These are phyloP conservation scores for Macrocybe gigantea DNA, from an alignment of 768 basidiomycete species.

Conservation along the genomic window DNA sequence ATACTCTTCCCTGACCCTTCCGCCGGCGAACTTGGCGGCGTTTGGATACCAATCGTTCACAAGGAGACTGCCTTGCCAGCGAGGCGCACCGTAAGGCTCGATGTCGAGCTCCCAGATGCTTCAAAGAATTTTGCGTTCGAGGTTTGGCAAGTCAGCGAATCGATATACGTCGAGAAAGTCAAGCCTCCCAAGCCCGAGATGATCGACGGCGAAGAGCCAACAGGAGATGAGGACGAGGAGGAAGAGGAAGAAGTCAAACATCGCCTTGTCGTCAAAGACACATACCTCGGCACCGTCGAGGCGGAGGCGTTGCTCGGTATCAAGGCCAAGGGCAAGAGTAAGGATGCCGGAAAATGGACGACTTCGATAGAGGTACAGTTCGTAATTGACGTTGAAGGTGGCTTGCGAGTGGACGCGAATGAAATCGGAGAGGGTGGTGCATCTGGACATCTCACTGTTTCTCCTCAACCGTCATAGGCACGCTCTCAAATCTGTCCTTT, in stretches of 20 bases:
- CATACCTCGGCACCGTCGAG: slow-evolving; percentile 38
- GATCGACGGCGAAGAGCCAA: slow-evolving; percentile 42
- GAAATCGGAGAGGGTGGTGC: slow-evolving; percentile 28
- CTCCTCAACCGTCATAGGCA: background rate
- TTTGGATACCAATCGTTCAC: slow-evolving; percentile 61
- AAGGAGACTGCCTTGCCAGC: slow-evolving; percentile 70
- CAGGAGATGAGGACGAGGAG: slow-evolving; percentile 51
- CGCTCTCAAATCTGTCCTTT: no score
- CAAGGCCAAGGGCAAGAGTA: slow-evolving; percentile 30
- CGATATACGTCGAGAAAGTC: slow-evolving; percentile 56
- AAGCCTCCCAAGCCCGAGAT: slow-evolving; percentile 38
- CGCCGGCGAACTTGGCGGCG: slow-evolving; percentile 47
- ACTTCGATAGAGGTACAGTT: slow-evolving; percentile 46
- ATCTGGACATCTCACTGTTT: slow-evolving; percentile 4
- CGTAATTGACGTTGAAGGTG: slow-evolving; percentile 30
- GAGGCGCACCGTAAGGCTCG: slow-evolving; percentile 52
- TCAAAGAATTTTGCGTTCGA: slow-evolving; percentile 56
- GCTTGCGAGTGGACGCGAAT: slow-evolving; percentile 29
- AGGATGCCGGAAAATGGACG: slow-evolving; percentile 38
- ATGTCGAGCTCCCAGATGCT: slow-evolving; percentile 40
- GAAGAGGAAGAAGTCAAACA: slow-evolving; percentile 62
- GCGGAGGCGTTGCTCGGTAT: slow-evolving; percentile 36
- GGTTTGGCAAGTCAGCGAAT: slow-evolving; percentile 74
- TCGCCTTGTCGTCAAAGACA: slow-evolving; percentile 51
- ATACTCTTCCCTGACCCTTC: slow-evolving; percentile 52